Evolutionary conservation across 805 yeast genomes (phyloP), one percentile per base, ranked within the genome.

Genomic region (Lipomyces chichibuensis): DNA sequence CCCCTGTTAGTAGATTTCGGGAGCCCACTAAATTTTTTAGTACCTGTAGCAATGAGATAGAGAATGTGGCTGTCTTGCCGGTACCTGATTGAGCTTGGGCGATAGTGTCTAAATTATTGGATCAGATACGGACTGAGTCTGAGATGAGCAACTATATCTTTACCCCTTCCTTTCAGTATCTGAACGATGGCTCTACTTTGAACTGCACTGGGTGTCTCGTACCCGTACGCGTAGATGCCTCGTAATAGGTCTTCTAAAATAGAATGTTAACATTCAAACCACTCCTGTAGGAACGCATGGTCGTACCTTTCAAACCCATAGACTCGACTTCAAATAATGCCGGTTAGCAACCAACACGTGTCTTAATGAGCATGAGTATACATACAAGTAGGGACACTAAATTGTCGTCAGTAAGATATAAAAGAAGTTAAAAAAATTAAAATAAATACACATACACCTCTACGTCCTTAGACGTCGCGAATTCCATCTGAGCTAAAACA

Each of bases 81-180:
- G 96, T 90, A 77, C 96, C 96, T 43, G 94, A 89, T 80, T 90
- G 96, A 62, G 95, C 94, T 80, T 90, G 96, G 65, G 95, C 96
- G 71, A 90, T 83, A 0, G 85, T 82, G 75, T 89, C 94, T 64
- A 29, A 27, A 49, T 4, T 17, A 11, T 6, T 17, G 13, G 23
- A 43, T 43, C 49, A 43, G 29, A 25, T 53, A 55, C 17, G 20
- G 14, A 17, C 25, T 6, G 37, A 33, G 32, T 17, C 54, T 35
- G 37, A 14, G 14, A 17, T 3, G 11, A 17, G 49, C 20, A 17
- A n/a, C 3, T 7, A 59, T 17, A 32, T 11, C 17, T 54, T 13
- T 23, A 65, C 71, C 71, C 74, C 88, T 80, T 56, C 93, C 93
- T 65, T 86, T 84, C 68, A 90, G 87, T 72, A 90, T 89, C 75